Base-by-base conservation (phyloP, 371 early-diverging fungal species). In the Mucor circinelloides region DNA sequence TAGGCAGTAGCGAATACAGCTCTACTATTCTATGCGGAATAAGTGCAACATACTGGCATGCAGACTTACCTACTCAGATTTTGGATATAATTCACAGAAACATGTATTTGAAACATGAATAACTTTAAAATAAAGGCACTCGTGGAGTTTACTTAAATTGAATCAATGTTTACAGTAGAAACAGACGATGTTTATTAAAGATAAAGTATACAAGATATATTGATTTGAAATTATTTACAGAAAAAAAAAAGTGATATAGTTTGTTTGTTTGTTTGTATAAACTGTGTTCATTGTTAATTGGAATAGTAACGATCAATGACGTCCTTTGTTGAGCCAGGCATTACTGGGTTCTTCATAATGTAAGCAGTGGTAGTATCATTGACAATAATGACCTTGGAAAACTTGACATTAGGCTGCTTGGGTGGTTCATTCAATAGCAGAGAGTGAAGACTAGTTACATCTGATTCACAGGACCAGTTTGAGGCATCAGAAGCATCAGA, bases 371-470 rank as follows among this genome's bases (percentile, higher is more conserved):
- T 40, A 10, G 59, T 19, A 46, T 44, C 36, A 17, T 66, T 66
- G 1, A 66, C 60, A 31, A 66, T 60, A 2, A 60, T 12, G n/a
- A 66, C 66, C 7, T 66, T 66, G 21, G 66, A 66, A 7, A 66
- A 66, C 31, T 60, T 48, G 34, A 66, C 54, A 54, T 38, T 57
- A 25, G 46, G 13, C 28, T 64, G 55, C 27, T n/a, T 21, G 2
- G 31, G 27, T 3, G 63, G 50, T 3, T 21, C 34, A 27, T 48
- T 52, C 12, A 30, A n/a, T 9, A 60, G 25, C 8, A 60, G n/a
- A 31, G 60, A 60, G 13, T 40, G 46, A 10, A 31, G 46, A 13
- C 21, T 60, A 25, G 12, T 42, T 13, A n/a, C 31, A 13, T 60
- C 44, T 10, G 50, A 50, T 25, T 25, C 50, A 28, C 46, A 60